These are phyloP conservation scores for Abelmoschus esculentus DNA, from an alignment of 345 rosid species.

Conservation along the genomic window DNA sequence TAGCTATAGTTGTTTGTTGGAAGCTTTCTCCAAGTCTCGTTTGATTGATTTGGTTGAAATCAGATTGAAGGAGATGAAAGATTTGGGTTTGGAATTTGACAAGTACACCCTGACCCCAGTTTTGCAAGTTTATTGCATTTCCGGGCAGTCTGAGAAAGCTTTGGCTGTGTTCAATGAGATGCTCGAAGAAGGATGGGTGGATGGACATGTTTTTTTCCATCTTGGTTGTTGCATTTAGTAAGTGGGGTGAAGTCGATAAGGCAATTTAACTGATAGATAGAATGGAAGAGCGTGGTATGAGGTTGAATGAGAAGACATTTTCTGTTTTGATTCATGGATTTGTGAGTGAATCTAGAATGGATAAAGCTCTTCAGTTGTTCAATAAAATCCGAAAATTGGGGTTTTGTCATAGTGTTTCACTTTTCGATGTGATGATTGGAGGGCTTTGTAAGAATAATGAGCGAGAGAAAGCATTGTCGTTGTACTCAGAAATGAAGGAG, in stretches of 20 bases:
- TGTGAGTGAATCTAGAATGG: constrained; percentile 50
- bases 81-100: constrained; percentile 45
- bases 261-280: constrained; percentile 60
- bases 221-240: constrained; percentile 55
- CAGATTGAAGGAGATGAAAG: constrained; percentile 62
- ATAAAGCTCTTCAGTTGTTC: constrained; percentile 55
- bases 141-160: constrained; percentile 43
- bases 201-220: constrained; percentile 48
- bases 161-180: constrained; percentile 51
- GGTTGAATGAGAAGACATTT: constrained; percentile 65
- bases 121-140: constrained; percentile 59
- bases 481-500: constrained; percentile 56
- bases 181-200: constrained; percentile 50
- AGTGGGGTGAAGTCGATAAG: constrained; percentile 67
- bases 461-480: constrained; percentile 43
- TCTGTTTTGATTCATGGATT: constrained; percentile 70
- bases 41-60: constrained; percentile 49
- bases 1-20: constrained; percentile 72
- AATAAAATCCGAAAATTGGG: constrained; percentile 50
- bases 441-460: constrained; percentile 49
- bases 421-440: constrained; percentile 68
- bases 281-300: constrained; percentile 43
- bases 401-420: constrained; percentile 42
- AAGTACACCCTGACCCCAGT: constrained; percentile 74
- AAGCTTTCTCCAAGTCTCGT: constrained; percentile 51